Evolutionary conservation across 495 filamentous ascomycete genomes (phyloP).

Genomic region (Talaromyces thailandensis): DNA sequence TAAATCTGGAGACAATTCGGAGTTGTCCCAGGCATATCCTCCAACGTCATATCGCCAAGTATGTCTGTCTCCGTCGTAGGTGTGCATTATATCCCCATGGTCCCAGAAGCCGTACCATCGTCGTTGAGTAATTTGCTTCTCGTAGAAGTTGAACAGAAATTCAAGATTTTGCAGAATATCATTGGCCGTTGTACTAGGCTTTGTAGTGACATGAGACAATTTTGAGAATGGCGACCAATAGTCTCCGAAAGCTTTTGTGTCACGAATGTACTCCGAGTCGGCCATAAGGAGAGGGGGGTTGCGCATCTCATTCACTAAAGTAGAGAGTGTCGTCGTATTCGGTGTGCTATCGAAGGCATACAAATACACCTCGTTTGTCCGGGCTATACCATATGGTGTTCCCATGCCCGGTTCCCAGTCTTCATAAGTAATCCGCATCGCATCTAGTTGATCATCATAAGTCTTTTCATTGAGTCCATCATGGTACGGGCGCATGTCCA

Average conservation of each 20-base stretch:
- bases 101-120: conserved; percentile 46
- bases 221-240: conserved; percentile 26
- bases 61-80: conserved; percentile 40
- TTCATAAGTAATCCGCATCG: conserved; percentile 46
- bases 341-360: conserved; percentile 32
- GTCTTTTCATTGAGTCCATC: conserved; percentile 36
- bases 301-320: conserved; percentile 21
- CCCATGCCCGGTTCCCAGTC: conserved; percentile 39
- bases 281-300: conserved; percentile 29
- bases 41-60: conserved; percentile 44
- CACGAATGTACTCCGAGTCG: conserved; percentile 26
- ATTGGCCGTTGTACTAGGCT: conserved; percentile 10
- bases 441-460: conserved; percentile 38
- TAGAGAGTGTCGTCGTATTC: conserved; percentile 18
- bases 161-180: conserved; percentile 30
- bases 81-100: conserved; percentile 42
- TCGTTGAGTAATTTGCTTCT: conserved; percentile 32
- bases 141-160: conserved; percentile 35
- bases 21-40: conserved; percentile 47
- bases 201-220: conserved; percentile 2
- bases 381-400: conserved; percentile 37
- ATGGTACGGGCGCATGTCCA: conserved; percentile 40
- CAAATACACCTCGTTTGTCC: conserved; percentile 37
- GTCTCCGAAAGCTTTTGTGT: conserved; percentile 28
- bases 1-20: conserved; percentile 41